Evolutionary conservation across 2,329 filamentous ascomycete species (phyloP), one percentile per base, ranked within the genome.

Genomic region (Xylaria sp.): DNA sequence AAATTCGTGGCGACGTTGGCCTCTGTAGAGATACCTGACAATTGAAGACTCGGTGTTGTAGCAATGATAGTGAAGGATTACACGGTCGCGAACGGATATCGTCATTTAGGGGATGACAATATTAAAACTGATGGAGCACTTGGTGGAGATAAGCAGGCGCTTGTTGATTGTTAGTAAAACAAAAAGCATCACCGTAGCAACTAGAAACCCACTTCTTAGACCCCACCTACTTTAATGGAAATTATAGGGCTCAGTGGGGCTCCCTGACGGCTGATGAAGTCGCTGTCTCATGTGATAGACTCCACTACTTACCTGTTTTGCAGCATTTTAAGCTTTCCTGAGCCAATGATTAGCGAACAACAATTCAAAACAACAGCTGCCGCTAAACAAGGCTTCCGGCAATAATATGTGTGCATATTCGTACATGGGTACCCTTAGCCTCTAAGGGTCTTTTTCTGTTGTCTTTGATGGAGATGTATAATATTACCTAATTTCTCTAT

Each of bases 131-230:
- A 36, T 44, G 10, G 57, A 46, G 57, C 44, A 17, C 46, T 42
- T 44, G 38, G 51, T n/a, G 36, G 36, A 46, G 15, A 13, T 20
- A 42, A 56, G 28, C 36, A 63, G 53, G 64, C 53, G 15, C 63
- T 69, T 70, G 69, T 71, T 71, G 67, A 69, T 67, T 69, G 53
- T 65, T 63, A 56, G 64, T 49, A 13, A 56, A 44, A 44, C 56
- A 31, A 10, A 28, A 7, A 46, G 17, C 13, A 59, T 71, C 64
- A 67, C 69, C 59, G 58, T 15, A 17, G 69, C 67, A 69, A 71
- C 67, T 36, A 33, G 7, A 1, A 48, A 13, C 65, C 2, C 28
- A 28, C 60, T 53, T 4, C 48, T 44, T 53, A 2, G 63, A n/a
- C 23, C 2, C 61, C 62, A 28, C 59, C 11, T 63, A 17, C 61